phyloP scores from a whole-genome alignment of 176 grass and related monocot genomes.

The Cocos nucifera region DNA sequence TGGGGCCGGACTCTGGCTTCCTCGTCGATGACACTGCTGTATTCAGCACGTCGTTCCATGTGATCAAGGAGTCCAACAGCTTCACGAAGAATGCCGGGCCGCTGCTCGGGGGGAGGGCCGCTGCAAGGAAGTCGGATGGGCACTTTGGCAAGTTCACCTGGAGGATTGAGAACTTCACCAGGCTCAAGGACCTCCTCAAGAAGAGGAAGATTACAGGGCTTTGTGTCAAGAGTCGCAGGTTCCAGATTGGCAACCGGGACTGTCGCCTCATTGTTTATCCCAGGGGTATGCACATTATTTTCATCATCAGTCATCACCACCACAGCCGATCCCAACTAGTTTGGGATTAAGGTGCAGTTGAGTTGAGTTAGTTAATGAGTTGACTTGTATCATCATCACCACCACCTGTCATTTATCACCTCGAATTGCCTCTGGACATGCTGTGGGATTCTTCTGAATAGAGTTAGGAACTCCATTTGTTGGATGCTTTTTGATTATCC shows the following conservation, averaged over 20 bases:
- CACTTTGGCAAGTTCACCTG: constrained; percentile 89
- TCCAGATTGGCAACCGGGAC: constrained; percentile 87
- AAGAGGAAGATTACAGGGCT: constrained; percentile 80
- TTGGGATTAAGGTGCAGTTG: constrained; percentile 1
- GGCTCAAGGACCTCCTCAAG: constrained; percentile 92
- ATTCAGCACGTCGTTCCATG: constrained; percentile 71
- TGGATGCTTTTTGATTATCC: too few species aligned
- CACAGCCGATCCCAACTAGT: constrained; percentile 7
- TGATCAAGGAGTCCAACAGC: constrained; percentile 84
- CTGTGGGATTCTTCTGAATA: too few species aligned
- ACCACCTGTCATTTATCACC: too few species aligned
- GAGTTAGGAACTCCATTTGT: too few species aligned
- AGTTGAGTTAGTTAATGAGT: too few species aligned
- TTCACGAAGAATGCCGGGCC: constrained; percentile 38
- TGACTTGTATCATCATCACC: too few species aligned
- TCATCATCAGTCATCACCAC: constrained; percentile 2
- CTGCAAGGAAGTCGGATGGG: constrained; percentile 56
- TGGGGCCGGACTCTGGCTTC: constrained; percentile 47
- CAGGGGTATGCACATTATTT: constrained; percentile 48
- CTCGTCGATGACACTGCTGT: constrained; percentile 61
- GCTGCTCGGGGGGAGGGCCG: constrained; percentile 31
- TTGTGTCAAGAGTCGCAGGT: constrained; percentile 88
- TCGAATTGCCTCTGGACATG: too few species aligned
- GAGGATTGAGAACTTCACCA: constrained; percentile 90
- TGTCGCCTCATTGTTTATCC: constrained; percentile 99